Percentiles rank a stretch among this genome's conserved stretches.
Conservation (phyloP, 2,329 filamentous ascomycete species). For the Aureobasidium sp. region DNA sequence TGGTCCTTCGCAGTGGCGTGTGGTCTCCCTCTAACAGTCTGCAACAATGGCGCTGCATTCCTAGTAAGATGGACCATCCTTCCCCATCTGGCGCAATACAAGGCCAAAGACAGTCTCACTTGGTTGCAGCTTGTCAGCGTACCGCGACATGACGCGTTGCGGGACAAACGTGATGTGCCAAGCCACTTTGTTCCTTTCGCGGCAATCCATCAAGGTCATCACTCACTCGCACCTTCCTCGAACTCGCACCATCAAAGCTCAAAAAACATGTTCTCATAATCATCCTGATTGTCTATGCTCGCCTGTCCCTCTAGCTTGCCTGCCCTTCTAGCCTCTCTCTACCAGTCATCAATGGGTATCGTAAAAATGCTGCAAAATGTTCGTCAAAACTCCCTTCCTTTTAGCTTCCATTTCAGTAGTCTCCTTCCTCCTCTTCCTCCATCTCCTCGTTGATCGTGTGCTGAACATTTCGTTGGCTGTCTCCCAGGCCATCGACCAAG, state of each 20-base stretch:
- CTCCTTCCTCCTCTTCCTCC: not conserved
- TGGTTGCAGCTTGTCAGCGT: not conserved
- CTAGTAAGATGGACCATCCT: not conserved
- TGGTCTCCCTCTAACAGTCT: not conserved
- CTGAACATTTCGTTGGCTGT: slow-evolving; percentile 27
- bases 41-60: not conserved
- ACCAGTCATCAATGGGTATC: slow-evolving; percentile 14
- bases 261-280: not conserved
- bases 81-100: not conserved
- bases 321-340: not conserved
- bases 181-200: not conserved
- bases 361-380: slow-evolving; percentile 11
- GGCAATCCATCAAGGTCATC: not conserved
- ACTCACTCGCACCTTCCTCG: not conserved
- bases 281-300: not conserved
- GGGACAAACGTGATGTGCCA: not conserved
- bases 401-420: not conserved
- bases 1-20: not conserved
- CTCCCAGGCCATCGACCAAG: slow-evolving; percentile 39
- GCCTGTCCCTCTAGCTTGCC: not conserved
- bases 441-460: not conserved
- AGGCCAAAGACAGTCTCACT: not conserved
- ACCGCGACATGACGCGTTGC: slow-evolving; percentile 3
- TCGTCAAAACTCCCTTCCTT: not conserved
- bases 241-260: not conserved